These are phyloP conservation scores for Candida coquimbonensis DNA, from an alignment of 805 yeast species.

Conservation along the genomic window DNA sequence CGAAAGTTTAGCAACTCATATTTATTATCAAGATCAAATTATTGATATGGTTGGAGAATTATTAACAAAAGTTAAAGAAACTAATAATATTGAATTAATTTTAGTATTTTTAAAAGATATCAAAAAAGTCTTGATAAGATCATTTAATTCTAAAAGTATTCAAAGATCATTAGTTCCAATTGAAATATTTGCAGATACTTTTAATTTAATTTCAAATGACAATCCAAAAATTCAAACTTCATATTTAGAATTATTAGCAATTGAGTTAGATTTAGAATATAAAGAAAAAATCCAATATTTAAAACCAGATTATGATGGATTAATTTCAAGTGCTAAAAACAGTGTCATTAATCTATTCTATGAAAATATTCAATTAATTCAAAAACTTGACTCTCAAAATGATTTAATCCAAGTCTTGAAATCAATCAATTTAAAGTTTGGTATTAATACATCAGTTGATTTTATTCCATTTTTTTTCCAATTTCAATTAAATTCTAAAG, in stretches of 20 bases:
- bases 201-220: conserved; percentile 9
- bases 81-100: conserved; percentile 1
- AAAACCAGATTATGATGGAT: conserved; percentile 12
- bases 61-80: conserved; percentile 33
- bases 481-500: conserved; percentile 29
- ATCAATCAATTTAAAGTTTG: conserved; percentile 28
- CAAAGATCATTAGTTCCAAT: conserved; percentile 21
- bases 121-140: conserved; percentile 9
- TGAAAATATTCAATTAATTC: conserved; percentile 16
- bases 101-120: conserved; percentile 14
- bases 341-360: conserved; percentile 18
- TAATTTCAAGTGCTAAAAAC: conserved; percentile 14
- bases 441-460: conserved; percentile 40
- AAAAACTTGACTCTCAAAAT: conserved; percentile 1
- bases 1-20: conserved; percentile 65
- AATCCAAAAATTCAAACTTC: conserved; percentile 10
- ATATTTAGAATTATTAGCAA: conserved; percentile 13
- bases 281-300: conserved; percentile 6
- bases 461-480: conserved; percentile 38
- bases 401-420: conserved; percentile 10
- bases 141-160: conserved; percentile 14
- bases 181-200: conserved; percentile 20
- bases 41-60: conserved; percentile 74
- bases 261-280: conserved; percentile 17
- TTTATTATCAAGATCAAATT: conserved; percentile 81